A percentile compares a stretch with the other conserved stretches of the same genome.
phyloP scores from a whole-genome alignment of 176 grass and related monocot genomes.

The Zoysia pacifica region DNA sequence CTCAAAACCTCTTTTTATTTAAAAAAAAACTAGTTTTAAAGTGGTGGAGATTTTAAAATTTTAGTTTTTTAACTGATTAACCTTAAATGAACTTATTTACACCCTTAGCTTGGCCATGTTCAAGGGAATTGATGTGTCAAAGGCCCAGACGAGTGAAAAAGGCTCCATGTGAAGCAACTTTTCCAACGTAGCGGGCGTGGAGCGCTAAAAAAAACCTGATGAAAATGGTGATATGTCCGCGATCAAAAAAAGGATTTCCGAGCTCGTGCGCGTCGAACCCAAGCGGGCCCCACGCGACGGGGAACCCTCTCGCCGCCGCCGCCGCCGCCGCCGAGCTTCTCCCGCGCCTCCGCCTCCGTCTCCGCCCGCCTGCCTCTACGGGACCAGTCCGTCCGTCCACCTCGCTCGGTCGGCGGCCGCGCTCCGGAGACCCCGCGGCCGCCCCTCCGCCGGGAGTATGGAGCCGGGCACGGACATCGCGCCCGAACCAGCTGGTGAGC shows the following conservation, averaged over 20 bases:
- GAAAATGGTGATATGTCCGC: too few species aligned
- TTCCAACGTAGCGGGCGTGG: too few species aligned
- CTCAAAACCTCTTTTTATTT: too few species aligned
- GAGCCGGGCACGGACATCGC: slow-evolving; percentile 1
- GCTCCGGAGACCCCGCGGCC: not conserved
- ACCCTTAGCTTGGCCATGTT: too few species aligned
- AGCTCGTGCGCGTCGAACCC: not conserved
- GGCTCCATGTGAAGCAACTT: too few species aligned
- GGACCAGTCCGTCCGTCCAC: not conserved
- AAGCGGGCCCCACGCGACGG: not conserved
- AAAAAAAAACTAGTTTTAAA: too few species aligned
- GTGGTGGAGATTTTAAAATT: too few species aligned
- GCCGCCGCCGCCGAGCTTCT: not conserved
- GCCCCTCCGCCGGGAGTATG: not conserved
- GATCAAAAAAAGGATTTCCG: not conserved
- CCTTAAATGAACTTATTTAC: too few species aligned
- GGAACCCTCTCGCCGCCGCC: not conserved
- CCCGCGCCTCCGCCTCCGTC: not conserved
- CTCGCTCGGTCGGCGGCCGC: not conserved
- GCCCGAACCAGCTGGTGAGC: slow-evolving; percentile 5
- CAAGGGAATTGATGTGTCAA: too few species aligned
- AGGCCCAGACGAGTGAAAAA: too few species aligned
- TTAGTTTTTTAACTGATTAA: too few species aligned
- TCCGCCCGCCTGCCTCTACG: not conserved
- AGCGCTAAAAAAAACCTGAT: too few species aligned